phyloP scores from a whole-genome alignment of 306 rosid genomes.

The Luffa acutangula region DNA sequence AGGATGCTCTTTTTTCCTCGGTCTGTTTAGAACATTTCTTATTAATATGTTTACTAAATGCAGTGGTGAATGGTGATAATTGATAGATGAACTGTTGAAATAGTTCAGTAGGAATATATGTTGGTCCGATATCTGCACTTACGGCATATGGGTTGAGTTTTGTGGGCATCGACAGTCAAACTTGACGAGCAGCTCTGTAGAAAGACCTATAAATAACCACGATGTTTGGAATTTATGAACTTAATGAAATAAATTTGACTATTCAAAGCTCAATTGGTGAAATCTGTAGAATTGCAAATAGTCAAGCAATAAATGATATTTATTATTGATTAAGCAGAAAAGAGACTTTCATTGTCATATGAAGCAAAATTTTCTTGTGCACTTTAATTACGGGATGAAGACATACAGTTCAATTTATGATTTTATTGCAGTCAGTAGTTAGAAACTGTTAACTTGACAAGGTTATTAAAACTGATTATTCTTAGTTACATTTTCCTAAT shows the following conservation, averaged over 20 bases:
- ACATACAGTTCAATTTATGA: background rate
- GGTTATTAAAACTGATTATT: background rate
- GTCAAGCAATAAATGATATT: background rate
- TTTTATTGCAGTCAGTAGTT: background rate
- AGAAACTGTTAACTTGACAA: background rate
- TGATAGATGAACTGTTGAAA: background rate
- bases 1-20: background rate
- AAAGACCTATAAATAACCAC: too few species aligned
- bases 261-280: background rate
- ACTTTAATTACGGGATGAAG: background rate
- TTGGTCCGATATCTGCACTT: background rate
- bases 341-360: background rate
- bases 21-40: background rate
- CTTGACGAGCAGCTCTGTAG: background rate
- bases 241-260: background rate
- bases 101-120: background rate
- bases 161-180: background rate
- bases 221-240: background rate
- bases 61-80: background rate
- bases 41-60: background rate
- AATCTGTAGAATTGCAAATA: background rate
- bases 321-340: background rate
- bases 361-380: background rate
- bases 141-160: background rate
- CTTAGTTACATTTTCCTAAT: slow-evolving; percentile 1